Percentiles rank a stretch among this genome's conserved stretches.
Conservation (phyloP, 2,329 filamentous ascomycete genomes). For the Phoma sp. region DNA sequence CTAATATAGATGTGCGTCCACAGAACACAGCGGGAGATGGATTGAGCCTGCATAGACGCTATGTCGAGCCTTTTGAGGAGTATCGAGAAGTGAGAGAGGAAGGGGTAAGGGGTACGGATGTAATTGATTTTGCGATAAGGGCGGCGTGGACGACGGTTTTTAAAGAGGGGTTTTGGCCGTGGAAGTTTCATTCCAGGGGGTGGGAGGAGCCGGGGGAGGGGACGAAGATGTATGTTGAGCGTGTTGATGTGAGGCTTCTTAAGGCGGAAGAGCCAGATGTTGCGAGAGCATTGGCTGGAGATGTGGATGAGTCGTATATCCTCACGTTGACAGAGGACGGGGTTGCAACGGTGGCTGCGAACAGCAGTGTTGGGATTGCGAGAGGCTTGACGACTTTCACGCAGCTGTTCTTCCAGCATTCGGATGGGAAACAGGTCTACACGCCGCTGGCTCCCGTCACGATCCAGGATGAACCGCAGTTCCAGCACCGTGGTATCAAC, state of each 20-base stretch:
- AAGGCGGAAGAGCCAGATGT: conserved; percentile 60
- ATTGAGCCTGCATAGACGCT: conserved; percentile 22
- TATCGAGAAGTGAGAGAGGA: no score
- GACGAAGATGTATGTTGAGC: conserved; percentile 59
- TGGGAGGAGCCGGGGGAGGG: conserved; percentile 66
- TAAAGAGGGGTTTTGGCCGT: conserved; percentile 73
- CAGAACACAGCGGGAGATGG: conserved; percentile 19
- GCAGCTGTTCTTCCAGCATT: conserved; percentile 81
- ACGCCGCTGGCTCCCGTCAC: conserved; percentile 73
- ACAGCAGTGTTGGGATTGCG: conserved; percentile 72
- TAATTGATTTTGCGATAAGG: conserved; percentile 56
- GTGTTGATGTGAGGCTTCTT: conserved; percentile 70
- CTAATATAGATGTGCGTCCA: conserved; percentile 23
- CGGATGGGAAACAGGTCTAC: conserved; percentile 65
- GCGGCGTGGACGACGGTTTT: conserved; percentile 71
- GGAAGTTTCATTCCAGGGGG: conserved; percentile 75
- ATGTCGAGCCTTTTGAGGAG: conserved; percentile 13
- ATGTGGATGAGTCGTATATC: conserved; percentile 79
- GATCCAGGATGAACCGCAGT: conserved; percentile 77
- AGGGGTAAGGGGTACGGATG: no score
- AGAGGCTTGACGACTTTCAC: conserved; percentile 78
- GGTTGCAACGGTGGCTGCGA: conserved; percentile 68
- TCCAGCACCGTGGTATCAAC: conserved; percentile 79
- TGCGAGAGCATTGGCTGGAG: conserved; percentile 67
- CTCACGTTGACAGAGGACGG: conserved; percentile 67